These are phyloP conservation scores for Populus nigra DNA, from an alignment of 345 rosid genomes.

Conservation along the genomic window DNA sequence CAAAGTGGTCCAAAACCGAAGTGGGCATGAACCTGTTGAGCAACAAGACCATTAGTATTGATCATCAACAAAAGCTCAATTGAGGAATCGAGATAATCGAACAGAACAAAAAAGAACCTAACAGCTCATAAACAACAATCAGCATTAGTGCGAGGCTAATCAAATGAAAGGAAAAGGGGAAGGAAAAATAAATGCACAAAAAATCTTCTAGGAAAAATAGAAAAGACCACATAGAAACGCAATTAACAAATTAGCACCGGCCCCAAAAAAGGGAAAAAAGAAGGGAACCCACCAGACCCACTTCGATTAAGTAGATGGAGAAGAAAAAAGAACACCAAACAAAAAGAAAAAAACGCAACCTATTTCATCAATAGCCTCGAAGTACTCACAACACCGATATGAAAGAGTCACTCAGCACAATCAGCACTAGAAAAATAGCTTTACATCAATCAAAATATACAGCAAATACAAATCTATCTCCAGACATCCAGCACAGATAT, in stretches of 20 bases:
- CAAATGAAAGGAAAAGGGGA: not conserved
- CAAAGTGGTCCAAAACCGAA: constrained; percentile 69
- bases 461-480: not conserved
- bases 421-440: not conserved
- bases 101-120: constrained; percentile 15
- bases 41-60: constrained; percentile 18
- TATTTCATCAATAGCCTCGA: constrained; percentile 3
- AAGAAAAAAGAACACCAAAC: constrained; percentile 2
- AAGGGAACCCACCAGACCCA: constrained; percentile 31
- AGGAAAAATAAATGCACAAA: constrained; percentile 1
- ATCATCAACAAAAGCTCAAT: constrained; percentile 15
- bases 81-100: constrained; percentile 20
- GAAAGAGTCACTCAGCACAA: not conserved
- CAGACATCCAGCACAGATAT: not conserved
- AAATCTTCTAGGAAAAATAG: constrained; percentile 2
- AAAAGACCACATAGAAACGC: constrained; percentile 14
- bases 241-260: constrained; percentile 12
- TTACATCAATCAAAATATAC: not conserved
- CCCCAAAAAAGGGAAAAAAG: constrained; percentile 17
- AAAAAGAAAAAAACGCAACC: not conserved
- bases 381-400: not conserved
- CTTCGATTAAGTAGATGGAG: constrained; percentile 11
- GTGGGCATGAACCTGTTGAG: constrained; percentile 57
- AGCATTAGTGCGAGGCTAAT: not conserved
- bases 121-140: constrained; percentile 3